Percentiles rank a stretch among this genome's conserved stretches.
Conservation (phyloP, 345 rosid genomes). For the Eucalyptus pauciflora region DNA sequence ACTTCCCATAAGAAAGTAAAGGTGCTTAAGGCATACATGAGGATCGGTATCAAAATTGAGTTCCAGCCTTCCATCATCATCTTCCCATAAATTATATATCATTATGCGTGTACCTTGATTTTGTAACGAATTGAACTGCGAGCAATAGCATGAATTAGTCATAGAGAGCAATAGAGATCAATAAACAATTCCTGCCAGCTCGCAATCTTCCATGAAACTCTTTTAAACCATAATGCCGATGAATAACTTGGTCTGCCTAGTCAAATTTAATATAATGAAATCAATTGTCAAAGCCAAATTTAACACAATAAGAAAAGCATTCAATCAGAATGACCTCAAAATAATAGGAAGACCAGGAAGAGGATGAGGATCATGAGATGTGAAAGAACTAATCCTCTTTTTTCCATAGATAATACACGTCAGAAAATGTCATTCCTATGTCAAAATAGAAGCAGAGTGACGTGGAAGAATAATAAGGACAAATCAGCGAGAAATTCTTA, state of each 20-base stretch:
- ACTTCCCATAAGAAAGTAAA: not conserved
- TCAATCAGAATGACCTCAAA: not conserved
- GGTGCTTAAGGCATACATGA: slow-evolving; percentile 19
- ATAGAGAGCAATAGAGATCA: not conserved
- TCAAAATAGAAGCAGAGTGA: not conserved
- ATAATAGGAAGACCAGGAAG: not conserved
- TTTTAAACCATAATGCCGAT: not conserved
- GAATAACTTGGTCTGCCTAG: not conserved
- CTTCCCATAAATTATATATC: slow-evolving; percentile 78
- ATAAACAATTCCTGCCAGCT: not conserved
- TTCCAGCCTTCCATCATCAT: slow-evolving; percentile 51
- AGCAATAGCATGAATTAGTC: not conserved
- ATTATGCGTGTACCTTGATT: slow-evolving; percentile 56
- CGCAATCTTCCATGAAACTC: not conserved
- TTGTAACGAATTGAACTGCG: slow-evolving; percentile 35
- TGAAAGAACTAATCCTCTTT: not conserved
- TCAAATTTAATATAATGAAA: not conserved
- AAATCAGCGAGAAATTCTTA: not conserved
- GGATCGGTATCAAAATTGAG: slow-evolving; percentile 58
- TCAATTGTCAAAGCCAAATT: not conserved
- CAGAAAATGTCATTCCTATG: not conserved
- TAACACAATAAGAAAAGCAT: not conserved
- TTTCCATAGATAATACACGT: not conserved
- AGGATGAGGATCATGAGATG: not conserved
- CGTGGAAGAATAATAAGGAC: not conserved